Base-by-base conservation (phyloP, 2,329 filamentous ascomycete genomes). In the Escovopsis sp. region DNA sequence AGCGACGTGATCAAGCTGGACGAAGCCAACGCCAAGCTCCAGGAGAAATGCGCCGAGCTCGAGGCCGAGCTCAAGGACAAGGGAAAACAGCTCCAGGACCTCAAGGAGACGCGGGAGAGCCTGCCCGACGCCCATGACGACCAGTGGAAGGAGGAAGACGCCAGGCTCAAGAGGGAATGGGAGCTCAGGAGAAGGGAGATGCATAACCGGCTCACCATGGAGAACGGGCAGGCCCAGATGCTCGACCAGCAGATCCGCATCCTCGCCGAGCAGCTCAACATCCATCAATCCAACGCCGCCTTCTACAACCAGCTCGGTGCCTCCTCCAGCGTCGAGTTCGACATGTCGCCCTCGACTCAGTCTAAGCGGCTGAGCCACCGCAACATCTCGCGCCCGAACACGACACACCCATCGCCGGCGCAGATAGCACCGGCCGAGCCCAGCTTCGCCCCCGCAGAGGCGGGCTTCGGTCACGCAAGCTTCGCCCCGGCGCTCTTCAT, bases 31-130 rank as follows among this genome's bases (percentile, higher is more conserved):
- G 61, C 65, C 33, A 65, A 72, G 28, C 64, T 84, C 19, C 80
- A 85, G 52, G 73, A 81, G 34, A 77, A 79, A 44, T 73, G 74
- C 45, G 64, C 71, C 6, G 67, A 68, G 32, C 65, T 89, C 40
- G 85, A 91, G 57, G 73, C 82, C 8, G 80, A 85, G 47, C 70
- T 91, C 26, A 80, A 77, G 49, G 73, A 83, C 43, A 66, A 66
- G 48, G 63, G 63, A 46, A 83, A 81, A 43, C 75, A 81, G 49
- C 75, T 89, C 49, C 85, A 85, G 56, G 72, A 79, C 41, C 69
- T 87, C 26, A 85, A 91, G 56, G 77, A 80, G 45, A 74, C 81
- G 49, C 66, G 77, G 40, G 81, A 81, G 58, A 73, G 71, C 43
- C 68, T 77, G 11, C 72, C 75, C 2, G 77, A 72, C 12, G 73